phyloP scores from a whole-genome alignment of 2,329 filamentous ascomycete genomes.

The Rutstroemia sydowiana region DNA sequence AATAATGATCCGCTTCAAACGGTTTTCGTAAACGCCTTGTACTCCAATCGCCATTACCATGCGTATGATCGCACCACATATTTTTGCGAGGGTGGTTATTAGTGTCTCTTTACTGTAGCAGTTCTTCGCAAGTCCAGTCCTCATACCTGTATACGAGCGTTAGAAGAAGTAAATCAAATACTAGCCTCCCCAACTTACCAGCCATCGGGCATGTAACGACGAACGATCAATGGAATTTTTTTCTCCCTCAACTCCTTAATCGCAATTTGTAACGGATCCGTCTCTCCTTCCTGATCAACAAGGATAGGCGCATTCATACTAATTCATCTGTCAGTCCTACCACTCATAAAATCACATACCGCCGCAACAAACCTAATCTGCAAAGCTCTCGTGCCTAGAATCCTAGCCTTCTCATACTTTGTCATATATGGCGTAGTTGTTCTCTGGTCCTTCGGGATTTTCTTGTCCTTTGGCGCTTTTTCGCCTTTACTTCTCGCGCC shows the following conservation, averaged over 20 bases:
- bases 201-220: slow-evolving; percentile 93
- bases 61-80: slow-evolving; percentile 7
- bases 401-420: slow-evolving; percentile 93
- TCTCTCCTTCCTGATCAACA: slow-evolving; percentile 95
- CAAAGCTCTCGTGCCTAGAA: slow-evolving; percentile 84
- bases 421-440: slow-evolving; percentile 98
- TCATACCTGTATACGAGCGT: slow-evolving; percentile 53
- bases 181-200: slow-evolving; percentile 54
- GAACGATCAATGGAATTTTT: slow-evolving; percentile 94
- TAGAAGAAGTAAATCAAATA: neutral
- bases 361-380: slow-evolving; percentile 73
- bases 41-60: slow-evolving; percentile 26
- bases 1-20: neutral
- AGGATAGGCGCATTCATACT: slow-evolving; percentile 97
- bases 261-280: slow-evolving; percentile 93
- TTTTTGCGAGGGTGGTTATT: slow-evolving; percentile 3
- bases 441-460: slow-evolving; percentile 80
- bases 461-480: slow-evolving; percentile 67
- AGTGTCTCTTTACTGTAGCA: slow-evolving; percentile 43
- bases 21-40: slow-evolving; percentile 16
- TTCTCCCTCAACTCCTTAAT: slow-evolving; percentile 97
- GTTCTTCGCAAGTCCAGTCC: slow-evolving; percentile 97
- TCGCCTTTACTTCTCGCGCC: slow-evolving; percentile 49
- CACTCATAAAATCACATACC: too few species aligned
- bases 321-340: slow-evolving; percentile 5